Conservation (phyloP, 2,329 filamentous ascomycete genomes). For the Claviceps spartinae region DNA sequence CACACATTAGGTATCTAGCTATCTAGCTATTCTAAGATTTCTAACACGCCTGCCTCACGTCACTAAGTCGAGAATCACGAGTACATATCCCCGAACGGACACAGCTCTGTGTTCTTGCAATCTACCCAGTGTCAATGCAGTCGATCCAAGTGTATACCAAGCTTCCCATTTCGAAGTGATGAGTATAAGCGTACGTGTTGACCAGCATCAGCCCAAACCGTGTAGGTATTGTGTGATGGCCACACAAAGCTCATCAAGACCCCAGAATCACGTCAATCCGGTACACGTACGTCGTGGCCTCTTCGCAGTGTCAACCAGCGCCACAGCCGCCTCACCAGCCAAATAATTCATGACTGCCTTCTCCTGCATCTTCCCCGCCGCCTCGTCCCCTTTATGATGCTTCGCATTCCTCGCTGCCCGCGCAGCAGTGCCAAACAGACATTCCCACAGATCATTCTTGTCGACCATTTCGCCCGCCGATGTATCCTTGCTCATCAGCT, state of each 20-base stretch:
- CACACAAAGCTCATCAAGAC: neutral
- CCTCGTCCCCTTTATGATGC: conserved; percentile 7
- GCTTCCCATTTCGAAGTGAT: no score
- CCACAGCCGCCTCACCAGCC: conserved; percentile 28
- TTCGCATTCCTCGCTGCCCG: conserved; percentile 9
- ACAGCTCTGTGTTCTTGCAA: no score
- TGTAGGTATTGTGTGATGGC: neutral
- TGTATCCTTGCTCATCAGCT: conserved; percentile 55
- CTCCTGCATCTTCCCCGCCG: conserved; percentile 18
- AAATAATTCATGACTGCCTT: conserved; percentile 27
- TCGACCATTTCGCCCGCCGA: conserved; percentile 68
- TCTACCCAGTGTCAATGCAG: no score
- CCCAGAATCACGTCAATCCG: neutral
- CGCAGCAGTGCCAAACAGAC: conserved; percentile 56
- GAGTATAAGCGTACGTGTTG: no score
- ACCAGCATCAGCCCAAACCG: no score
- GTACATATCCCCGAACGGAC: no score
- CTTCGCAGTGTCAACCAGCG: neutral
- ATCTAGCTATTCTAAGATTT: no score
- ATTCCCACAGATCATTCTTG: conserved; percentile 73
- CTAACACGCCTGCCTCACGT: no score
- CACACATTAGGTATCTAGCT: no score
- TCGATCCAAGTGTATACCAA: no score
- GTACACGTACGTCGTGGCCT: neutral
- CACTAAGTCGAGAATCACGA: no score